Base-by-base conservation (phyloP, 768 basidiomycete genomes). In the Auriscalpium vulgare region DNA sequence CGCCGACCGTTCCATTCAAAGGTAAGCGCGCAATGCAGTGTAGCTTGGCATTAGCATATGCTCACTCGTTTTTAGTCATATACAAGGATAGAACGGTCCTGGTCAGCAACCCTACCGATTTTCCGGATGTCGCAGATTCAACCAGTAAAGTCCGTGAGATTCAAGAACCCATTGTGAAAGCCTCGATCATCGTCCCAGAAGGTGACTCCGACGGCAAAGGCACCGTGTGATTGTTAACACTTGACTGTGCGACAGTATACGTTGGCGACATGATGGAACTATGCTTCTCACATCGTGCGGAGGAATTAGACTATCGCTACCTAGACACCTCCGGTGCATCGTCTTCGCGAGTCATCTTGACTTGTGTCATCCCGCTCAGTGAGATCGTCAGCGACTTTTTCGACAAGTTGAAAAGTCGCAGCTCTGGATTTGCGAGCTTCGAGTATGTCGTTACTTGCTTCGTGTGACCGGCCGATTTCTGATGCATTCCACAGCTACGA, bases 381-480 rank as follows among this genome's bases (percentile, higher is more conserved):
- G 92, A 95, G 70, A 90, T 98, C 54, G 92, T 98, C 3, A 91
- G 90, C 2, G 84, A 93, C 70, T 98, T 99, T 69, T 98, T 97
- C 68, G 90, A 95, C 68, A 84, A 89, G 65, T 78, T 99, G 54
- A 99, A 99, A 72, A 87, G 91, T 65, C 81, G 92, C 52, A 91
- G 88, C 65, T 93, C 88, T 10, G 94, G 91, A 9, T 94, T 88
- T 67, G 91, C 91, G 16, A 91, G 88, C 66, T 95, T 95, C 67
- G 92, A 94, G 89, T 93, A 59, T 63, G 86, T 77, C 10, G 4
- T 34, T 16, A 49, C 8, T 40, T 47, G 14, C 17, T 51, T 11
- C 52, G 23, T 54, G 46, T 47, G 43, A 29, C 2, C 4, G 4
- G 29, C 29, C 29, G 29, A 29, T 29, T 29, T 5, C 52, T 50